Evolutionary conservation across 1,139 yeast genomes (phyloP), one percentile per base, ranked within the genome.

Genomic region (Yamadazyma buinensis): DNA sequence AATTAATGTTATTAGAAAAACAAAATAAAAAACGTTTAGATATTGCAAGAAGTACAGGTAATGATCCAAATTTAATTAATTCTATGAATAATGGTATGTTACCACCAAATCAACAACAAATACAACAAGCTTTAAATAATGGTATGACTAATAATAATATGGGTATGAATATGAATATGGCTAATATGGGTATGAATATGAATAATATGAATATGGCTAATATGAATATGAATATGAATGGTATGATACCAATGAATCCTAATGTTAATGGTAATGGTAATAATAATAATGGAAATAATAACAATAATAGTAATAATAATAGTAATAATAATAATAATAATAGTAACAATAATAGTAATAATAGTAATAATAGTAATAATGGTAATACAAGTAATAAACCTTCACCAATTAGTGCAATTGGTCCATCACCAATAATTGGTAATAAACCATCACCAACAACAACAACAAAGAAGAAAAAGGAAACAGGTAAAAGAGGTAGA

Each of bases 11-110:
- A 29, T 59, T 84, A 40, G 92, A 84, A 44, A 77, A 77, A 44
- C 88, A 81, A 51, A 82, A 82, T 54, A 80, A 80, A 54, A 77
- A 77, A 52, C 67, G 82, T 23, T 68, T 74, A 36, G 76, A 72
- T 46, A 70, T 71, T 35, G 75, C 77, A 7, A 54, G 76, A 43
- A 56, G 52, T 43, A 63, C 67, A 1, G 52, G 47, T 10, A 47
- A 43, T n/a, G 52, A 55, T 43, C 44, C 56, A 32, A 35, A 46
- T 39, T 35, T 44, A 18, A 31, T 40, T 17, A 38, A 42, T 32
- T 29, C 44, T 8, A 28, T 51, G 30, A 48, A 51, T n/a, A 38
- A 51, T 15, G 54, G 54, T 6, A 51, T 54, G 58, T 34, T 55
- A 26, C 63, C 59, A 2, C 48, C 48, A 13, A 38, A 36, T 15